phyloP scores from a whole-genome alignment of 176 grass and related monocot genomes.

The Aegilops bicornis region DNA sequence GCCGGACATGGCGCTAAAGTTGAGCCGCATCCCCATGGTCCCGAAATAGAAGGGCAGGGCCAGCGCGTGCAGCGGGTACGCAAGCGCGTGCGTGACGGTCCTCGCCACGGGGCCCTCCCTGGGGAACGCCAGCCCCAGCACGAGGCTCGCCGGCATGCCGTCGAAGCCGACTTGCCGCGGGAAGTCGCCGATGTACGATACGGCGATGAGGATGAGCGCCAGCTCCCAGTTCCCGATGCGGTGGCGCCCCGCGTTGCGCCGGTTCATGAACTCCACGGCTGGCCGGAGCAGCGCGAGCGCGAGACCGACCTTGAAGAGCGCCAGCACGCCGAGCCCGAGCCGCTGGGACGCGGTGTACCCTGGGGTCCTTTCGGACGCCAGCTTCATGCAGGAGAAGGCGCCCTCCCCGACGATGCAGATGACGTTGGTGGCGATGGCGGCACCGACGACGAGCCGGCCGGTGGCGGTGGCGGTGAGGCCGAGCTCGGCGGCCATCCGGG shows the following conservation, averaged over 20 bases:
- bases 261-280: conserved; percentile 33
- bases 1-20: conserved; percentile 46
- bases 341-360: conserved; percentile 15
- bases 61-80: conserved; percentile 44
- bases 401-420: conserved; percentile 51
- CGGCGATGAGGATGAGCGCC: conserved; percentile 30
- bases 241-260: conserved; percentile 39
- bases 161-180: conserved; percentile 28
- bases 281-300: conserved; percentile 20
- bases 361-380: conserved; percentile 22
- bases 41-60: conserved; percentile 45
- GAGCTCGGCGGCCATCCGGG: conserved; percentile 34
- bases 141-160: conserved; percentile 34
- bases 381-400: conserved; percentile 46
- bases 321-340: conserved; percentile 28
- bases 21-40: conserved; percentile 47
- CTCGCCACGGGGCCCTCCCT: conserved; percentile 46
- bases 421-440: conserved; percentile 32
- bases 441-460: conserved; percentile 28
- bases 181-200: conserved; percentile 18
- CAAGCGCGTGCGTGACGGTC: conserved; percentile 27
- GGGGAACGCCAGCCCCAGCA: conserved; percentile 49
- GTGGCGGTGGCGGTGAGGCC: conserved; percentile 18
- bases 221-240: conserved; percentile 45
- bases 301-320: conserved; percentile 21